These are phyloP conservation scores for Sporothrix schenckii DNA, from an alignment of 2,329 filamentous ascomycete genomes.

Conservation along the genomic window DNA sequence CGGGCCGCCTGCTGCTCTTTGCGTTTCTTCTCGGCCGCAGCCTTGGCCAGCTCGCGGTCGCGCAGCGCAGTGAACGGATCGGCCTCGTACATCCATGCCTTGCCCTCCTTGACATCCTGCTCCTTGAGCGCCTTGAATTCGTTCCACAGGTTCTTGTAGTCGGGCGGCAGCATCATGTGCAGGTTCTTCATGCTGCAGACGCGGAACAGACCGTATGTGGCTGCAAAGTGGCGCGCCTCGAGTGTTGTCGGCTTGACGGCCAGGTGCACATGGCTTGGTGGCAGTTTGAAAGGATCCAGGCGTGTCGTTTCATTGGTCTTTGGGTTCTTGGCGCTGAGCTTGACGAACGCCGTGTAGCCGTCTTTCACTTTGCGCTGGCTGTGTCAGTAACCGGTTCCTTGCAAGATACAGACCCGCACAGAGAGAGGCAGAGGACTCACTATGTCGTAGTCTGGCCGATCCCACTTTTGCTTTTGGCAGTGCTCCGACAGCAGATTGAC, in stretches of 20 bases:
- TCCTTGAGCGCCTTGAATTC: slow-evolving; percentile 82
- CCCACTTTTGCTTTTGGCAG: slow-evolving; percentile 95
- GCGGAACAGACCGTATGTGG: slow-evolving; percentile 86
- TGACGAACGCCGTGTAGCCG: slow-evolving; percentile 79
- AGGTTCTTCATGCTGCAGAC: slow-evolving; percentile 96
- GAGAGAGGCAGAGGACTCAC: slow-evolving; percentile 47
- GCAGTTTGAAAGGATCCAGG: slow-evolving; percentile 81
- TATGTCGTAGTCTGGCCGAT: slow-evolving; percentile 87
- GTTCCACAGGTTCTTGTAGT: slow-evolving; percentile 89
- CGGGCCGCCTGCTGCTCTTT: slow-evolving; percentile 68
- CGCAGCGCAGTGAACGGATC: slow-evolving; percentile 85
- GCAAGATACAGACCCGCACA: slow-evolving; percentile 36
- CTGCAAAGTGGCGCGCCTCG: slow-evolving; percentile 91
- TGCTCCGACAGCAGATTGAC: slow-evolving; percentile 92
- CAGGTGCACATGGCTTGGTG: slow-evolving; percentile 73
- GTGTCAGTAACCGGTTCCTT: neutral
- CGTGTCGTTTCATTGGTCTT: slow-evolving; percentile 79
- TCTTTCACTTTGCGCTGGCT: slow-evolving; percentile 64
- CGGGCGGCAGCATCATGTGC: slow-evolving; percentile 89
- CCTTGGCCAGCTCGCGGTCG: slow-evolving; percentile 78
- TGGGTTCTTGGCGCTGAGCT: slow-evolving; percentile 71
- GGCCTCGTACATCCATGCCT: slow-evolving; percentile 89
- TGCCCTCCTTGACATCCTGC: slow-evolving; percentile 75
- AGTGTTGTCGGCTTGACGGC: slow-evolving; percentile 76
- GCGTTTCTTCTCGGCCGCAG: slow-evolving; percentile 75